Evolutionary conservation across 2,329 filamentous ascomycete genomes (phyloP), one percentile per base, ranked within the genome.

Genomic region (Geosmithia putterillii): DNA sequence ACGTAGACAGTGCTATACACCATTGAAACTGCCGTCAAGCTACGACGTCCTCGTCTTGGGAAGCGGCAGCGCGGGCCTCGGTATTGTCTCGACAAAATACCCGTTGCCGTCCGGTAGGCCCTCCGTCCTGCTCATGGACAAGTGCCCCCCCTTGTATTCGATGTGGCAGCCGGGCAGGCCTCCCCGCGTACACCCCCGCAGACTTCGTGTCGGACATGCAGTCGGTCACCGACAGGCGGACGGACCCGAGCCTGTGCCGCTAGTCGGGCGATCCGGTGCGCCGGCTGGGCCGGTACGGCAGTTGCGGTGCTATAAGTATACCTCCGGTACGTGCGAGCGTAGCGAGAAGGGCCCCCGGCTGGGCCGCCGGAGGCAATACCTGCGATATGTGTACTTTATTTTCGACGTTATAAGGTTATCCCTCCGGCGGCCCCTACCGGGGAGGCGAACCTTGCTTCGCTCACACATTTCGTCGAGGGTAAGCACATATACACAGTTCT

Each of bases 41-140:
- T 41, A 22, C 19, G 62, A 69, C 46, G 59, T 71, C 4, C 49
- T 83, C 6, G 68, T 84, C 7, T 62, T 79, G 25, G 79, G 80
- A 18, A 67, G 71, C 42, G 79, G 79, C 42, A 82, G 82, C 51
- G 79, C 80, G 15, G 80, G 79, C 14, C 76, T 81, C 57, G 69
- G 64, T 10, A 70, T 79, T 3, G 78, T 78, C 8, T n/a, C n/a
- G n/a, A n/a, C n/a, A n/a, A n/a, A n/a, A 63, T 73, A 7, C 71
- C 76, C 1, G 76, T 79, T 3, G 64, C 65, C 1, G 47, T 51
- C 61, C 41, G 66, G 69, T 5, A 64, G 64, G 3, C 44, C 52
- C 1, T 51, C 56, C 0, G 69, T 81, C 3, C 52, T 79, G 1
- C 54, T 82, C 14, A 65, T 83, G 43, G 79, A 83, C 50, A 79